Base-by-base conservation (phyloP, 768 basidiomycete genomes). In the Hirschioporus abietinus region DNA sequence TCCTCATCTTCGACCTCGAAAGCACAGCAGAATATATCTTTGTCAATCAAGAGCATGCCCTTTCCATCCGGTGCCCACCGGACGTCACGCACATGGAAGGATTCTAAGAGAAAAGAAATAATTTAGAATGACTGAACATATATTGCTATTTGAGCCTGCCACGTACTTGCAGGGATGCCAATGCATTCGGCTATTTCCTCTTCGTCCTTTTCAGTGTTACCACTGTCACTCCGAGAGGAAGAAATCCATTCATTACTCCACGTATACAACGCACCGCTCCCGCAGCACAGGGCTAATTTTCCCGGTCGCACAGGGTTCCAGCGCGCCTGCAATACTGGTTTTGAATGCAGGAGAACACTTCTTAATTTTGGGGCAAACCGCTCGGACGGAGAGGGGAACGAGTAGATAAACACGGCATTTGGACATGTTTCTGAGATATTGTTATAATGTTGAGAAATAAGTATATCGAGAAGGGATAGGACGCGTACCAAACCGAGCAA, bases 301-400 rank as follows among this genome's bases (percentile, higher is more conserved):
- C 90, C 91, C 72, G 85, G 84, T n/a, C 89, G 85, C n/a, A 86
- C 84, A 34, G 93, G 92, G 73, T 92, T 95, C 95, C 95, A 96
- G 62, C 81, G 80, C 7, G 88, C 91, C 63, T 84, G 83, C 57
- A 85, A 73, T 27, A 96, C 84, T 1, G 88, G 81, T 59, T 84
- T 80, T 2, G 80, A 75, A 71, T 95, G 92, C 25, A 89, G 66
- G 65, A 96, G 76, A 1, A 94, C 86, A 36, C 84, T 85, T 63
- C 89, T 82, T 60, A 95, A 73, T 34, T 77, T 82, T 1, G 91
- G 92, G 30, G 76, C 73, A 69, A 88, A 89, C 7, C 81, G 78
- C 70, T 86, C 82, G 6, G 83, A 77, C 0, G 87, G 77, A 0
- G 84, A 78, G 4, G 92, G 88, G 73, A 95, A 94, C 42, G 86